phyloP scores from a whole-genome alignment of 2,329 filamentous ascomycete species.

The Aspergillus sp. region DNA sequence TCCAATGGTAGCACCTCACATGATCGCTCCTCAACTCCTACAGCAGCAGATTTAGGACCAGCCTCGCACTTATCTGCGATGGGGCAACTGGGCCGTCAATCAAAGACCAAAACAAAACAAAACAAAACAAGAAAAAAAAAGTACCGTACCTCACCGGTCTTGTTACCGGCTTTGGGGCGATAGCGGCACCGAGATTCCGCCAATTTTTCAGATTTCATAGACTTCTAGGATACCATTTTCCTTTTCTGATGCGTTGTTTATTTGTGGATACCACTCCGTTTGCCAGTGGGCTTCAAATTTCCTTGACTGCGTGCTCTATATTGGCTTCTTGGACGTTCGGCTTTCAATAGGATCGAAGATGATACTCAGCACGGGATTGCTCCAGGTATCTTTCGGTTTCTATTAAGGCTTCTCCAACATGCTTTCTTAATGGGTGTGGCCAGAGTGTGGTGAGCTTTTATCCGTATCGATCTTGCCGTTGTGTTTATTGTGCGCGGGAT shows the following conservation, averaged over 20 bases:
- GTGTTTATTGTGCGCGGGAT: constrained; percentile 7
- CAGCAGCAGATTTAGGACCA: constrained; percentile 41
- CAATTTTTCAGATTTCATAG: neutral
- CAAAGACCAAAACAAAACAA: neutral
- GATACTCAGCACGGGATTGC: neutral
- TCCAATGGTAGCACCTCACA: constrained; percentile 41
- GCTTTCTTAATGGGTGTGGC: constrained; percentile 4
- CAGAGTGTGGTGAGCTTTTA: constrained; percentile 13
- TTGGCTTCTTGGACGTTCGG: neutral
- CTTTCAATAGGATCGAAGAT: neutral
- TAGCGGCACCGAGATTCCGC: neutral
- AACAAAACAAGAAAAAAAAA: neutral
- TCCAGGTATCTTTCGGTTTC: neutral
- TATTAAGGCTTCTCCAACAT: neutral
- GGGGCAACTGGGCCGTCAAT: neutral
- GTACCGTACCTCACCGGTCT: neutral
- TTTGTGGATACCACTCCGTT: neutral
- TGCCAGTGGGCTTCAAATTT: neutral
- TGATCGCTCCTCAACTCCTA: constrained; percentile 44
- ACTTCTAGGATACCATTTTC: neutral
- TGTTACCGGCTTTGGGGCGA: neutral
- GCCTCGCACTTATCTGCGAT: neutral
- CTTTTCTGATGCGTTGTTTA: neutral
- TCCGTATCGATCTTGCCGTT: constrained; percentile 9
- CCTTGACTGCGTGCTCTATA: neutral